Evolutionary conservation across 139 green algal genomes (phyloP).

Genomic region (Chlorella sp.): DNA sequence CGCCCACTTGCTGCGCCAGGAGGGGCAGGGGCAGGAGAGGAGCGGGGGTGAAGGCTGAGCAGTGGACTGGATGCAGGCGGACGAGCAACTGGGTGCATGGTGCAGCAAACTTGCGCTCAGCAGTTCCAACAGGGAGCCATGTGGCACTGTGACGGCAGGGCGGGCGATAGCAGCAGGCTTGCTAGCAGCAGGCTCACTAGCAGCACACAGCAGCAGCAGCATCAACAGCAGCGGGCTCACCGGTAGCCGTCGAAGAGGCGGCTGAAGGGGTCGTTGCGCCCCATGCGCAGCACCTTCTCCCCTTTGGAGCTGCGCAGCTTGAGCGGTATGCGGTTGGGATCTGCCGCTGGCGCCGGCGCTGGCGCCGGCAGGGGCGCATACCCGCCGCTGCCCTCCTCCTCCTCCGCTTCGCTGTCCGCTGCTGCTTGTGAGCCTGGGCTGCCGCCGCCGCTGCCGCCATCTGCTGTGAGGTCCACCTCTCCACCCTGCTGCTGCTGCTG

Average conservation of each 20-base stretch:
- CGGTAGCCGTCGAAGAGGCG: constrained; percentile 43
- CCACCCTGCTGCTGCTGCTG: not conserved
- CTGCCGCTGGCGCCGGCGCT: not conserved
- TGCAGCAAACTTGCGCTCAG: too few relatives aligned
- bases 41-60: too few relatives aligned
- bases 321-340: constrained; percentile 3
- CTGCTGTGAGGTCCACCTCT: not conserved
- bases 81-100: too few relatives aligned
- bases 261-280: constrained; percentile 29
- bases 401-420: not conserved
- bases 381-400: not conserved
- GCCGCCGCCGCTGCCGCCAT: not conserved
- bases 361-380: not conserved
- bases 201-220: not conserved
- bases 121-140: too few relatives aligned
- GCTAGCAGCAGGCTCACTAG: not conserved
- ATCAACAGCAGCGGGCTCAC: not conserved
- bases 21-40: not conserved
- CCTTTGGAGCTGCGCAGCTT: constrained; percentile 25
- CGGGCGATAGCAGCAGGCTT: too few relatives aligned
- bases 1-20: not conserved
- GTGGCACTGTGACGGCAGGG: too few relatives aligned
- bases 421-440: not conserved
- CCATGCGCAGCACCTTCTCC: constrained; percentile 34
- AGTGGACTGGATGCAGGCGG: too few relatives aligned